Evolutionary conservation across 345 rosid genomes (phyloP).

Genomic region (Arabis hirsuta): DNA sequence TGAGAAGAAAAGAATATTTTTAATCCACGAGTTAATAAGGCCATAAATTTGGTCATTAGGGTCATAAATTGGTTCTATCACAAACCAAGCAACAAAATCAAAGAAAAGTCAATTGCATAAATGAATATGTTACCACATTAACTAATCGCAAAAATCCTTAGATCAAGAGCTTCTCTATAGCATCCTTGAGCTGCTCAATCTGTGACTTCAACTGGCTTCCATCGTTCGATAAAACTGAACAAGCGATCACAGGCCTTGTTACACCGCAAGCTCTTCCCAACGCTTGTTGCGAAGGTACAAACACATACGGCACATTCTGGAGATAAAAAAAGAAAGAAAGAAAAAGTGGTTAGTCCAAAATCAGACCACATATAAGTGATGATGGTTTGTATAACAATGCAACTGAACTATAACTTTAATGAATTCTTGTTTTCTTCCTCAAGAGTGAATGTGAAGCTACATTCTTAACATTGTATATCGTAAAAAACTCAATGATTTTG

Average conservation of each 20-base stretch:
- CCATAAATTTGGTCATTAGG: background rate
- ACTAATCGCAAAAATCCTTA: slow-evolving; percentile 39
- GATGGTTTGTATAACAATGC: background rate
- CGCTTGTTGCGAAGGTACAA: slow-evolving; percentile 88
- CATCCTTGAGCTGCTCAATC: slow-evolving; percentile 83
- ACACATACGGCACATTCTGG: slow-evolving; percentile 95
- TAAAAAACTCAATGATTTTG: no score
- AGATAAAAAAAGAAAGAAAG: slow-evolving; percentile 5
- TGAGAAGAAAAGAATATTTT: slow-evolving; percentile 29
- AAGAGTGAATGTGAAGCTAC: background rate
- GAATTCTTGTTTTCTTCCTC: background rate
- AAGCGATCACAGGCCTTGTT: slow-evolving; percentile 82
- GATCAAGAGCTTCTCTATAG: slow-evolving; percentile 86
- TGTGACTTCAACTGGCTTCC: slow-evolving; percentile 84
- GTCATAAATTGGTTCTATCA: background rate
- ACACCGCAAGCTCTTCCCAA: slow-evolving; percentile 94
- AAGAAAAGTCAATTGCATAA: slow-evolving; percentile 11
- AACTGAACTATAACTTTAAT: background rate
- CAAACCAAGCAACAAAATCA: slow-evolving; percentile 13
- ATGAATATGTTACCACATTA: no score
- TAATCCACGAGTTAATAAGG: background rate
- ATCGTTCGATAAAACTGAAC: slow-evolving; percentile 76
- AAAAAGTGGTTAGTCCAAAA: background rate
- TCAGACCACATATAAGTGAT: background rate
- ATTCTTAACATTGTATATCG: background rate